Evolutionary conservation across 192 early-diverging fungal species (phyloP).

Genomic region (Gorgonomyces haynaldii): DNA sequence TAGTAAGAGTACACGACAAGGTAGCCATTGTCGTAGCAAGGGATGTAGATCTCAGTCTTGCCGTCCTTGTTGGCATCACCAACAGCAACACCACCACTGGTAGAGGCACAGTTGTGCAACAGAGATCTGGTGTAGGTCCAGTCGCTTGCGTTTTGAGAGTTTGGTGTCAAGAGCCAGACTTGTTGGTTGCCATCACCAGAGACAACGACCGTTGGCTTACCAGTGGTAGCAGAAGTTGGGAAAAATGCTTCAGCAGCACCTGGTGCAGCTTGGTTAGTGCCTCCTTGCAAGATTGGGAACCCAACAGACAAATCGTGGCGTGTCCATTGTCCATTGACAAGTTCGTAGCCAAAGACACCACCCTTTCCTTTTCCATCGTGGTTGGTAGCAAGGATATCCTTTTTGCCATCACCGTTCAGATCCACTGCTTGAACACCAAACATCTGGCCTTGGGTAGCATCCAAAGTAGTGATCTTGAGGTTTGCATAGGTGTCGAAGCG

Average conservation of each 20-base stretch:
- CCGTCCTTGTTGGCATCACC: conserved; percentile 12
- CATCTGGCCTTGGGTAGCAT: conserved; percentile 4
- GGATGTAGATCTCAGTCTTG: conserved; percentile 10
- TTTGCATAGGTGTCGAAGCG: conserved; percentile 5
- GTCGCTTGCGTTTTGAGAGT: conserved; percentile 4
- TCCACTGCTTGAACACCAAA: conserved; percentile 13
- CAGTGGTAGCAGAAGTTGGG: conserved; percentile 3
- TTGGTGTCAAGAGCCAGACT: conserved; percentile 4
- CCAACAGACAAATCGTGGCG: conserved; percentile 1
- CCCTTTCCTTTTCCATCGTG: conserved; percentile 6
- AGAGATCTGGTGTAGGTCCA: conserved; percentile 11
- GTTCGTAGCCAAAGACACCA: conserved; percentile 5
- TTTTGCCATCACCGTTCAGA: conserved; percentile 16
- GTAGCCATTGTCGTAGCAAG: conserved; percentile 10
- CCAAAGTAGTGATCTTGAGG: conserved; percentile 4
- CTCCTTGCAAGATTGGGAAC: conserved; percentile 9
- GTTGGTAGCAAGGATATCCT: conserved; percentile 14
- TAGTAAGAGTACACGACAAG: conserved; percentile 7
- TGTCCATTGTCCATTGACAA: neutral
- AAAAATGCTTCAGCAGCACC: conserved; percentile 10
- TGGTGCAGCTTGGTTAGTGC: conserved; percentile 10
- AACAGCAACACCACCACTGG: conserved; percentile 12
- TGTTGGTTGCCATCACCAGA: conserved; percentile 11
- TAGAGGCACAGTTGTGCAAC: conserved; percentile 9
- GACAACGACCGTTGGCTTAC: conserved; percentile 12